Conservation (phyloP, 345 rosid genomes). For the Lumnitzera racemosa region DNA sequence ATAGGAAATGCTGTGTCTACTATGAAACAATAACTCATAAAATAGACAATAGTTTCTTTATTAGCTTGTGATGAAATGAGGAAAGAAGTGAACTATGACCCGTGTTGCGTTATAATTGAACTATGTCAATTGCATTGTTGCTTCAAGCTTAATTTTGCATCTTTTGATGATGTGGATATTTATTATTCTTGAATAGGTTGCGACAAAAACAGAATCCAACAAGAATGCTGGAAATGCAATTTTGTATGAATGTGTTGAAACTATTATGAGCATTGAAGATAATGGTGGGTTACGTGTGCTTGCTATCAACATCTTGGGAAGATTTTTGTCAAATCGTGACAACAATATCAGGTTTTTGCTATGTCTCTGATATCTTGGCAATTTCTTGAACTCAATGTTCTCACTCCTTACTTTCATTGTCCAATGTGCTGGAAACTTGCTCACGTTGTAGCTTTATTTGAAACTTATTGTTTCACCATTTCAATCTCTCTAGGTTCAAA, state of each 20-base stretch:
- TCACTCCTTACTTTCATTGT: no score
- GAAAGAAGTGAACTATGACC: no score
- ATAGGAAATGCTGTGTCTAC: no score
- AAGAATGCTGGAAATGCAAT: conserved; percentile 99
- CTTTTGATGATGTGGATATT: conserved; percentile 10
- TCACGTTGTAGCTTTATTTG: no score
- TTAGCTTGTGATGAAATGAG: no score
- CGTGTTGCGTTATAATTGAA: no score
- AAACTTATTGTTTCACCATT: no score
- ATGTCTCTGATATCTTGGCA: neutral
- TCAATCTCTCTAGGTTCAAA: no score
- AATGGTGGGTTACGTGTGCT: conserved; percentile 95
- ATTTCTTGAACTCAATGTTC: neutral
- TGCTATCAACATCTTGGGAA: conserved; percentile 96
- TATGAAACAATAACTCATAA: no score
- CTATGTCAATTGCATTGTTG: neutral
- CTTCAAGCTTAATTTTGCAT: neutral
- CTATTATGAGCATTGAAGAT: conserved; percentile 97
- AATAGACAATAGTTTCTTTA: no score
- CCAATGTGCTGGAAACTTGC: no score
- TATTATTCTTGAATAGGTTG: conserved; percentile 51
- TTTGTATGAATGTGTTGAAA: conserved; percentile 93
- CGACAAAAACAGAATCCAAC: conserved; percentile 96
- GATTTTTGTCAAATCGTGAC: conserved; percentile 96
- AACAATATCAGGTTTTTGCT: conserved; percentile 85